Percentiles rank a stretch among this genome's conserved stretches.
Conservation (phyloP, 2,329 filamentous ascomycete genomes). For the Grosmannia huntii region DNA sequence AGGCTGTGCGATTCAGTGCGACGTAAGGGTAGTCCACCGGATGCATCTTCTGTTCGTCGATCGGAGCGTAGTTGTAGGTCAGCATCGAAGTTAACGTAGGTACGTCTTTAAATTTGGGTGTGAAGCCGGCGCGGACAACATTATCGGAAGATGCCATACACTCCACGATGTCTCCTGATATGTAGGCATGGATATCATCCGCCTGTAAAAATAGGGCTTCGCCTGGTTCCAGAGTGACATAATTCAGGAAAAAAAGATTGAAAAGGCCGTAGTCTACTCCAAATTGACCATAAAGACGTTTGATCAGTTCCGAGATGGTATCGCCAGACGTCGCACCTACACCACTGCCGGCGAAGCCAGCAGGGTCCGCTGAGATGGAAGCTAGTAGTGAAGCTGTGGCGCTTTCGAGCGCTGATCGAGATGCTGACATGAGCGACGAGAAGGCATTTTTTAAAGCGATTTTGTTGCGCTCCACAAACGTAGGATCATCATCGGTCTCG, state of each 20-base stretch:
- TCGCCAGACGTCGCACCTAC: constrained; percentile 54
- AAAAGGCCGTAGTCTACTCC: constrained; percentile 86
- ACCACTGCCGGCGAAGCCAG: constrained; percentile 62
- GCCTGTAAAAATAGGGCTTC: constrained; percentile 94
- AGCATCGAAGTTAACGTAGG: constrained; percentile 78
- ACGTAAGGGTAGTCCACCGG: constrained; percentile 77
- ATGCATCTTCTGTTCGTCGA: constrained; percentile 85
- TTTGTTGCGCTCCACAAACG: constrained; percentile 50
- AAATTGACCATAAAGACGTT: constrained; percentile 70
- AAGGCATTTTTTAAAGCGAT: constrained; percentile 65
- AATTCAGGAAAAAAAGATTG: constrained; percentile 95
- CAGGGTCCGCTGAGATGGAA: constrained; percentile 44
- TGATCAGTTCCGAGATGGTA: constrained; percentile 64
- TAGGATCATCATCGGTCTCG: constrained; percentile 24
- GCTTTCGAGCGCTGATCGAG: constrained; percentile 48
- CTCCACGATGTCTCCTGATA: constrained; percentile 90
- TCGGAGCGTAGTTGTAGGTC: constrained; percentile 91
- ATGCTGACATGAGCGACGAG: constrained; percentile 66
- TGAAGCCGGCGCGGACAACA: constrained; percentile 92
- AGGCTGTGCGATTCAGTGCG: constrained; percentile 68
- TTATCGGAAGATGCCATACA: constrained; percentile 99
- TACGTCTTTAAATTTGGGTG: constrained; percentile 97
- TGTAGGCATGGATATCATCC: constrained; percentile 94
- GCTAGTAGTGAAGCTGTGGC: constrained; percentile 58
- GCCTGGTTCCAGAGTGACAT: constrained; percentile 72